Evolutionary conservation across 768 basidiomycete species (phyloP), one percentile per base, ranked within the genome.

Genomic region (Suillus brevipes): DNA sequence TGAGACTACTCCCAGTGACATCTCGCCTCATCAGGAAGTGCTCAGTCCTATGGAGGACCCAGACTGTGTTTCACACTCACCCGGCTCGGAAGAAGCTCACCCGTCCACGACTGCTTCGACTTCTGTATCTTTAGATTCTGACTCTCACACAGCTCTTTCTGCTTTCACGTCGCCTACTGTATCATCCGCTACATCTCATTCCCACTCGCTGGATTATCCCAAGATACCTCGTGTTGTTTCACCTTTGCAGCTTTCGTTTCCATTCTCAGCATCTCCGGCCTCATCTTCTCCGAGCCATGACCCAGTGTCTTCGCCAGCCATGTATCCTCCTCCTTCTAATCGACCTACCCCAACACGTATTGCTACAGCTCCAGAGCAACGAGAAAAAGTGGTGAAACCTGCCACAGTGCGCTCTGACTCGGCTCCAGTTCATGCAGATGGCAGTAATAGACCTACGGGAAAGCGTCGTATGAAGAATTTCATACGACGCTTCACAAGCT

Each of bases 391-490:
- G 7, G 38, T 56, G n/a, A 62, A 50, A 38, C 59, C 31, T 20
- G 28, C 63, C 31, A 16, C 59, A 7, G 10, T 14, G n/a, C 62
- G 64, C 37, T 40, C 37, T 37, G 25, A 58, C 13, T 57, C 63
- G 6, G 34, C 31, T 25, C 60, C 66, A 55, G 43, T 49, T 43
- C 47, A 60, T 38, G 28, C 64, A 31, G 60, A 45, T 20, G 36
- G 56, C 20, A 68, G 61, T 50, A 65, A 61, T 34, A 63, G 61
- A 2, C 37, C 65, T 4, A 62, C 50, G 23, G 66, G 67, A 53
- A 76, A 62, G 60, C 63, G 50, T 53, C 67, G 43, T 37, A 73
- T 78, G 69, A 78, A 62, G 23, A 68, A 74, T 7, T 45, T 78
- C 38, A 67, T 76, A 37, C 75, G 68, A 40, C 70, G 68, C 9